Base-by-base conservation (phyloP, 495 filamentous ascomycete genomes). In the Neurospora sp. region DNA sequence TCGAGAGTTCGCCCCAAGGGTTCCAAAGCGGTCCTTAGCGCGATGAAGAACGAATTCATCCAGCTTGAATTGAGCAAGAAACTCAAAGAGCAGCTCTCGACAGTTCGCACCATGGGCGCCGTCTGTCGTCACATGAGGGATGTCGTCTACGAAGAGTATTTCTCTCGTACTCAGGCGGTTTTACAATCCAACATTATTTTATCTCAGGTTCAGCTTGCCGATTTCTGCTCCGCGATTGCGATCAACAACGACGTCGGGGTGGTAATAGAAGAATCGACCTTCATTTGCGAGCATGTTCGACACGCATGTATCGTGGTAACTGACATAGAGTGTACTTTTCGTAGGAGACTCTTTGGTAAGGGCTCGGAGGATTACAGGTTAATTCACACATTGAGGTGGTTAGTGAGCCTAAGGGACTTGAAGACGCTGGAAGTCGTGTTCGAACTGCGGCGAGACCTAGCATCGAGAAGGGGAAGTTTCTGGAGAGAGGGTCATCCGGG, bases 381-480 rank as follows among this genome's bases (percentile, higher is more conserved):
- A n/a, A n/a, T n/a, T n/a, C n/a, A n/a, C n/a, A n/a, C n/a, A n/a
- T n/a, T 54, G 20, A 54, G 7, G 0, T 54, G 46, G 46, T 54
- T 54, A 5, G 6, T 14, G 46, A 14, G 10, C 20, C 20, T 54
- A 10, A 27, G n/a, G 20, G 3, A 27, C 10, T 27, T 54, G 4
- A 54, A 0, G 46, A 54, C 46, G 20, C 46, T 54, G 46, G 20
- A 54, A 14, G 46, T 54, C 0, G 46, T 54, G 46, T 54, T 54
- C 20, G 46, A 54, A 27, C 46, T 23, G 20, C 7, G 18, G 42
- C 42, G n/a, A 46, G 0, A 4, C 42, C 16, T 1, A 18, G 42
- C 0, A 46, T 46, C 7, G 42, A 46, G 42, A 10, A 46, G 0
- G 7, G 1, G 1, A 0, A 23, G 0, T 54, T 23, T 0, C 0